These are phyloP conservation scores for Corymbia calophylla DNA, from an alignment of 441 rosid species.

Conservation along the genomic window DNA sequence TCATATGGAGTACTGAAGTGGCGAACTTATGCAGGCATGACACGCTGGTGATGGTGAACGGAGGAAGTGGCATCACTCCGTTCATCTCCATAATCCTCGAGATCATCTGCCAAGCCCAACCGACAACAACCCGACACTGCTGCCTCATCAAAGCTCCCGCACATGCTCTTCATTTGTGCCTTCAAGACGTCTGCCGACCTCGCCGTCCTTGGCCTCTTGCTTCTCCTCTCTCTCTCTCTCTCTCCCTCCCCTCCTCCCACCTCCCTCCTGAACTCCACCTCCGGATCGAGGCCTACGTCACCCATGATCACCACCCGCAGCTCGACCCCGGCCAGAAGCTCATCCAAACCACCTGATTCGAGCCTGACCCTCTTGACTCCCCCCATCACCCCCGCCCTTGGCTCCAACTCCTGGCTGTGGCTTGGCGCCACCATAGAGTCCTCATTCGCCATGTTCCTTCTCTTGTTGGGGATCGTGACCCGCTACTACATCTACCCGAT, in stretches of 20 bases:
- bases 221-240: constrained; percentile 13
- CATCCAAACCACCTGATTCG: constrained; percentile 32
- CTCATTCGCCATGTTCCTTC: constrained; percentile 38
- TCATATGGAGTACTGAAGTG: neutral
- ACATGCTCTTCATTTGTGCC: constrained; percentile 26
- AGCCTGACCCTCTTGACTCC: constrained; percentile 22
- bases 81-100: constrained; percentile 45
- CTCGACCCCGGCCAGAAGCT: constrained; percentile 2
- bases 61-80: constrained; percentile 52
- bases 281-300: constrained; percentile 45
- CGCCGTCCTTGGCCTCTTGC: constrained; percentile 37
- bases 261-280: constrained; percentile 9
- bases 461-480: constrained; percentile 39
- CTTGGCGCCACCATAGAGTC: constrained; percentile 32
- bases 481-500: constrained; percentile 38
- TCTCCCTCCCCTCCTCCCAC: neutral
- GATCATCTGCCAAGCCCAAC: constrained; percentile 10
- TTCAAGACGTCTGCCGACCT: constrained; percentile 36
- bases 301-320: constrained; percentile 22
- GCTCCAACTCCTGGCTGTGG: constrained; percentile 49
- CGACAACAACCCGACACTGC: neutral
- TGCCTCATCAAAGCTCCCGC: neutral
- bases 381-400: constrained; percentile 30
- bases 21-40: constrained; percentile 16
- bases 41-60: constrained; percentile 32